A percentile compares a stretch with the other conserved stretches of the same genome.
phyloP scores from a whole-genome alignment of 805 yeast species.

The Zygoascus bituminiphila region DNA sequence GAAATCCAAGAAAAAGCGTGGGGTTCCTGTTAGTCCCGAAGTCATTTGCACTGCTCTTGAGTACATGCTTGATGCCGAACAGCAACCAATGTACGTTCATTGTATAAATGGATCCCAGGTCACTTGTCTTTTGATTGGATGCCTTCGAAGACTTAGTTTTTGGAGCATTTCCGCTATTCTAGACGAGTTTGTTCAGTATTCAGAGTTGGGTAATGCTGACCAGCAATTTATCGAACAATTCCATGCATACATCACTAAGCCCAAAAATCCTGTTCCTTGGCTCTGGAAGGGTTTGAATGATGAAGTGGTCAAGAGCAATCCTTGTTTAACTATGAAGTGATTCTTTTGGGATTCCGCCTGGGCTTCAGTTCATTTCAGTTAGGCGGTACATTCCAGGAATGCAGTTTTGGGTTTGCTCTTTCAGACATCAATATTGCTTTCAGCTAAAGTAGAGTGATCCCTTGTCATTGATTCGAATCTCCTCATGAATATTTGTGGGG shows the following conservation, averaged over 20 bases:
- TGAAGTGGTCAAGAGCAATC: slow-evolving; percentile 51
- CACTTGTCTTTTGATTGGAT: slow-evolving; percentile 76
- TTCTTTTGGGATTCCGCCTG: no score
- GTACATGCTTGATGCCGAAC: slow-evolving; percentile 47
- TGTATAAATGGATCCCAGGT: slow-evolving; percentile 87
- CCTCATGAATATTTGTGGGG: no score
- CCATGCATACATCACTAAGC: slow-evolving; percentile 53
- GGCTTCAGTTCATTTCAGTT: no score
- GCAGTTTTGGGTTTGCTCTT: no score
- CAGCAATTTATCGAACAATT: slow-evolving; percentile 77
- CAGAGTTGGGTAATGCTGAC: slow-evolving; percentile 75
- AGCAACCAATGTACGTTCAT: slow-evolving; percentile 72
- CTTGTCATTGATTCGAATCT: no score
- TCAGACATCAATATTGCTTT: no score
- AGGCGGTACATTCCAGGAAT: no score
- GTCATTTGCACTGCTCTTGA: slow-evolving; percentile 53
- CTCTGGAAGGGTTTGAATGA: slow-evolving; percentile 55
- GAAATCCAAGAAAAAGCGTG: slow-evolving; percentile 60
- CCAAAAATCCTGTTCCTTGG: slow-evolving; percentile 48
- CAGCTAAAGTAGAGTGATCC: no score
- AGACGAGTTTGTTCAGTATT: slow-evolving; percentile 72
- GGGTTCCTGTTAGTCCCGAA: slow-evolving; percentile 67
- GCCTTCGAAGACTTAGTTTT: slow-evolving; percentile 69
- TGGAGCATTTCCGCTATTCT: slow-evolving; percentile 88
- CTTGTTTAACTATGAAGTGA: slow-evolving; percentile 25